Evolutionary conservation across 331 rosid genomes (phyloP).

Genomic region (Malus hybrid): DNA sequence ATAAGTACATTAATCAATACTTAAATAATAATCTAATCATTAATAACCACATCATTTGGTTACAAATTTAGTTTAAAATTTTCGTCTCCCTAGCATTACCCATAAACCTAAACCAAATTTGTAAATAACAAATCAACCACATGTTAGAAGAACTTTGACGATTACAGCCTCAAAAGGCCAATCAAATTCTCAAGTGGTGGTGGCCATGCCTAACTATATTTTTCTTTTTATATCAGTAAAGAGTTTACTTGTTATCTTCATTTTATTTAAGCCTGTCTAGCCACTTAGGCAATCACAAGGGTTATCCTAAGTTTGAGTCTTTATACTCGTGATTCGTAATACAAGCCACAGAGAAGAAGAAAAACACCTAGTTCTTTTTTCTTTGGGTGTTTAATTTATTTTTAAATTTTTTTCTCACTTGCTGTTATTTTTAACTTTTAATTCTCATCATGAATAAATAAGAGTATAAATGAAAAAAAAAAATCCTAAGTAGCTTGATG

Average conservation of each 20-base stretch:
- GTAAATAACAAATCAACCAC: slow-evolving; percentile 15
- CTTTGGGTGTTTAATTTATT: neutral
- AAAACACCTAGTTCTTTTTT: neutral
- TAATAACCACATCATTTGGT: too few relatives aligned
- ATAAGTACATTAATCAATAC: too few relatives aligned
- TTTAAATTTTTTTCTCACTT: neutral
- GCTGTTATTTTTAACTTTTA: too few relatives aligned
- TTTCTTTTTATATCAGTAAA: slow-evolving; percentile 8
- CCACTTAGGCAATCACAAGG: neutral
- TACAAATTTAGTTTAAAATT: too few relatives aligned
- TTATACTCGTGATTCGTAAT: neutral
- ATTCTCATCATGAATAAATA: too few relatives aligned
- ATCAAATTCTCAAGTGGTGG: slow-evolving; percentile 12
- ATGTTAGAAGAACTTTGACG: slow-evolving; percentile 40
- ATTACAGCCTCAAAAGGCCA: slow-evolving; percentile 32
- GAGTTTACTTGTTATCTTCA: neutral
- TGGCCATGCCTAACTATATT: slow-evolving; percentile 34
- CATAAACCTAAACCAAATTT: too few relatives aligned
- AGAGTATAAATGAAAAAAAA: too few relatives aligned
- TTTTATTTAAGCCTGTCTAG: neutral
- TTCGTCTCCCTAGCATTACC: too few relatives aligned
- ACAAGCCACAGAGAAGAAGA: neutral
- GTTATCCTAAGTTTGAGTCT: neutral
- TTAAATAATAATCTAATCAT: too few relatives aligned
- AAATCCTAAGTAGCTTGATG: too few relatives aligned